A percentile compares a stretch with the other conserved stretches of the same genome.
Evolutionary conservation across 2,329 filamentous ascomycete species (phyloP).

Genomic region (Fusarium sp.): DNA sequence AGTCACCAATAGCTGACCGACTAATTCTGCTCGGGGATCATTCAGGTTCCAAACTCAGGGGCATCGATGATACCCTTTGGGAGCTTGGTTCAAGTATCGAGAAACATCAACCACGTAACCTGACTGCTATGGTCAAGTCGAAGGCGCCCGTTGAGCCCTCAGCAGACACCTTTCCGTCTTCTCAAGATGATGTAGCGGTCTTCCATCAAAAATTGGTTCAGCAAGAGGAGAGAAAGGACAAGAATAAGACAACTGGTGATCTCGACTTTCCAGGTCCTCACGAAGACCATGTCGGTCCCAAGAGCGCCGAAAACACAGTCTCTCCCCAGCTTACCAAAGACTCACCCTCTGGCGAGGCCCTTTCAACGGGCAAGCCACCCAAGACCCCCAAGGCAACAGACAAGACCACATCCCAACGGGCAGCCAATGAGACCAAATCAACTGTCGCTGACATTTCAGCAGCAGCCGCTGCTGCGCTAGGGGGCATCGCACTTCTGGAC

Average conservation of each 20-base stretch:
- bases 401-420: neutral
- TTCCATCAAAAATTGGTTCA: neutral
- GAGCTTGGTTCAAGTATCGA: neutral
- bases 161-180: neutral
- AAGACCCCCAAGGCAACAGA: constrained; percentile 2
- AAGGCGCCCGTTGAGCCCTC: neutral
- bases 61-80: neutral
- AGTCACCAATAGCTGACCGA: constrained; percentile 1
- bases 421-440: constrained; percentile 12
- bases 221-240: constrained; percentile 25
- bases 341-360: neutral
- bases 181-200: neutral
- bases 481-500: constrained; percentile 48
- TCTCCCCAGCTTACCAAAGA: neutral
- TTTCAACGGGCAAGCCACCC: neutral
- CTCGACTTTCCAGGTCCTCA: neutral
- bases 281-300: neutral
- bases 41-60: neutral
- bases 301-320: neutral
- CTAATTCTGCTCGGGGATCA: neutral
- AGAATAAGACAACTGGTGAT: neutral
- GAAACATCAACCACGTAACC: neutral
- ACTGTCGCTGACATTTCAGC: constrained; percentile 25
- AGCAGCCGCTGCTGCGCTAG: constrained; percentile 42
- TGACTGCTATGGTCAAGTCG: neutral